Base-by-base conservation (phyloP, 106 monocot species). In the Apostasia ramifera region DNA sequence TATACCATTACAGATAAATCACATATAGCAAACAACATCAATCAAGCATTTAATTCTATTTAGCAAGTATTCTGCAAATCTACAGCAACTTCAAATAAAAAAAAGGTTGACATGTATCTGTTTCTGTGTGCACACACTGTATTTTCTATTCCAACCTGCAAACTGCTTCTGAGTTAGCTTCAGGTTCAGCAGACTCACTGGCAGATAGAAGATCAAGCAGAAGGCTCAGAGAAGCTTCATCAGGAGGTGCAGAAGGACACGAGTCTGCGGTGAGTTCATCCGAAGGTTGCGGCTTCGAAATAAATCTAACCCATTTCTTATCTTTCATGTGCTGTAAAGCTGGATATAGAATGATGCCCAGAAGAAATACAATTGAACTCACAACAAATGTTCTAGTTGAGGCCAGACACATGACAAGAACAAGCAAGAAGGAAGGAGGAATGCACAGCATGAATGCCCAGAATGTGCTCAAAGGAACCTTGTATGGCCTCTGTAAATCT, bases 321-420 rank as follows among this genome's bases (percentile, higher is more conserved):
- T 71, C 60, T 63, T 85, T 90, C 51, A 79, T 44, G 44, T 57
- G 69, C 48, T 74, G 74, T 5, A 94, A 61, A 42, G 51, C 57
- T 64, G 87, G 90, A 69, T 87, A 88, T 9, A 88, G 69, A 43
- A 88, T 40, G 67, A 82, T 66, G 1, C 90, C 90, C 14, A 87
- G 13, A 15, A 87, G 9, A 45, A 87, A 67, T 0, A 90, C 87
- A 69, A 14, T 51, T 50, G 78, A 85, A 38, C 77, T 87, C 3
- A 94, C 81, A 43, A 81, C 8, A 56, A 90, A 72, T 37, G 94
- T 90, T 75, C 85, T 81, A 3, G 44, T n/a, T 6, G 90, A 87
- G 56, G 94, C 94, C 47, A 94, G 72, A 59, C 72, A 83, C 94
- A 94, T 94, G 7, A 94, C 94, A 44, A 88, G 62, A 69, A 88